phyloP scores from a whole-genome alignment of 129 eudicot species.

The Kitagawia praeruptora region DNA sequence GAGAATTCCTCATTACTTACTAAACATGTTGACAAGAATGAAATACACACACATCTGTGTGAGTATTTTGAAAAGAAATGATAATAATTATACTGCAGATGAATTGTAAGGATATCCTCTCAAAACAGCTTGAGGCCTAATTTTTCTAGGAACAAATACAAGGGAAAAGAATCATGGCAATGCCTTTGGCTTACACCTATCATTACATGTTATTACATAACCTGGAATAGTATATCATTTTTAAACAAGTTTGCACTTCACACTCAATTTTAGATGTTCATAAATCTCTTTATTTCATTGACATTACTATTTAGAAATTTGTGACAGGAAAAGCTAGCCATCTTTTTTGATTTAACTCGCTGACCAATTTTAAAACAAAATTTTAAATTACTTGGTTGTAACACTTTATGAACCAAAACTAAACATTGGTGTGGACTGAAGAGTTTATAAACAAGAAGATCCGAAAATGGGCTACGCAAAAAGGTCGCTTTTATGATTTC shows the following conservation, averaged over 20 bases:
- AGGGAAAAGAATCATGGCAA: background rate
- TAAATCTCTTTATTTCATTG: background rate
- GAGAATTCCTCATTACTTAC: background rate
- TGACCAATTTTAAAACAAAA: background rate
- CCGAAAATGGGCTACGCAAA: background rate
- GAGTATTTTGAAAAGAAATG: background rate
- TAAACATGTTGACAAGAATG: background rate
- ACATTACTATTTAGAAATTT: background rate
- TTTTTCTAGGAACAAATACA: background rate
- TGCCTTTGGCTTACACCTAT: background rate
- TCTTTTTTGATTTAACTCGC: background rate
- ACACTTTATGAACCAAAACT: background rate
- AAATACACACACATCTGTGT: background rate
- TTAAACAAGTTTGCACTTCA: background rate
- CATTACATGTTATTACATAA: background rate
- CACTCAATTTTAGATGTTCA: background rate
- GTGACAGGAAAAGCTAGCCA: background rate
- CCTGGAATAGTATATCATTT: background rate
- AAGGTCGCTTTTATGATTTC: background rate
- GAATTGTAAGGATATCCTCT: background rate
- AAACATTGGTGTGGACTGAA: background rate
- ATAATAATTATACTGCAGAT: background rate
- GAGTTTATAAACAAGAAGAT: background rate
- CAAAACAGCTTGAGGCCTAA: background rate
- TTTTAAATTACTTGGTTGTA: background rate